Percentiles rank a stretch among this genome's conserved stretches.
Conservation (phyloP, 768 basidiomycete genomes). For the Leccinum uliginosum region DNA sequence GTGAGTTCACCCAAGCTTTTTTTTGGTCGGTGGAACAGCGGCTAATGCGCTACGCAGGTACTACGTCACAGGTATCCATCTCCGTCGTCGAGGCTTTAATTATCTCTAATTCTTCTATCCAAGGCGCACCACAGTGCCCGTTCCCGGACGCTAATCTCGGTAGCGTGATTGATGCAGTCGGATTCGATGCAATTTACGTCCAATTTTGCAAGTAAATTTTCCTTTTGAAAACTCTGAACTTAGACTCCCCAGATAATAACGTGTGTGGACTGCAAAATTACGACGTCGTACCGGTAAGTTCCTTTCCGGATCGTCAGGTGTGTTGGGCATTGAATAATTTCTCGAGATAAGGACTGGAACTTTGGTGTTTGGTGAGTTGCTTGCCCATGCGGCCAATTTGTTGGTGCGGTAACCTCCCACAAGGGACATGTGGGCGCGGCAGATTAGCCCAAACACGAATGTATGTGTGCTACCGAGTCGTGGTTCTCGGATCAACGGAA, state of each 20-base stretch:
- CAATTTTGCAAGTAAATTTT: constrained; percentile 45
- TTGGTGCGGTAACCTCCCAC: constrained; percentile 9
- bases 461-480: constrained; percentile 20
- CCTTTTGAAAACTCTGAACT: not conserved
- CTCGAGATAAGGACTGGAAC: constrained; percentile 44
- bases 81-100: not conserved
- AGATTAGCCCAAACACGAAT: constrained; percentile 38
- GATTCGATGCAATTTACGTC: constrained; percentile 71
- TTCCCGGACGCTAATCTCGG: constrained; percentile 65
- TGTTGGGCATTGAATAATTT: not conserved
- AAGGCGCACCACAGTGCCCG: constrained; percentile 45
- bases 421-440: constrained; percentile 45
- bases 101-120: not conserved
- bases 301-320: not conserved
- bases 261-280: constrained; percentile 45
- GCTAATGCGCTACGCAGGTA: constrained; percentile 38
- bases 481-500: not conserved
- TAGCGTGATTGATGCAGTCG: constrained; percentile 53
- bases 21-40: not conserved
- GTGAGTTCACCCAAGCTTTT: constrained; percentile 5
- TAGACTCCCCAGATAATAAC: constrained; percentile 37
- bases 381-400: not conserved
- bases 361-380: constrained; percentile 30
- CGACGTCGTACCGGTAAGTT: constrained; percentile 48
- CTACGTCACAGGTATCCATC: constrained; percentile 47